Conservation (phyloP, 2,329 filamentous ascomycete species). For the Sarocladium kiliense region DNA sequence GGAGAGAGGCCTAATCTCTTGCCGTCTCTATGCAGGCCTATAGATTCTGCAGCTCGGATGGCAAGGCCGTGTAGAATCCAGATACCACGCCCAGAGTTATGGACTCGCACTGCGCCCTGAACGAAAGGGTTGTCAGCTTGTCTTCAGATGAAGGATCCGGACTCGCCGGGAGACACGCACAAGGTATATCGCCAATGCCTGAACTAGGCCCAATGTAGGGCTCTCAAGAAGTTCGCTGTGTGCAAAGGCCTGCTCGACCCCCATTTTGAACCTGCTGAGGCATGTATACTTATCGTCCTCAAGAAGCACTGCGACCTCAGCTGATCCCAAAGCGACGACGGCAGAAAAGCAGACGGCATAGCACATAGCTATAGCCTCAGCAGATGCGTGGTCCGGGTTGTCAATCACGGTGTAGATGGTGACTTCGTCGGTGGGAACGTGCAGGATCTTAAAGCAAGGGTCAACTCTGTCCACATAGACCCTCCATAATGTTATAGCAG, state of each 20-base stretch:
- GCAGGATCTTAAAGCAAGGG: conserved; percentile 21
- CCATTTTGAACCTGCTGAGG: conserved; percentile 23
- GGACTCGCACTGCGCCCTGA: conserved; percentile 31
- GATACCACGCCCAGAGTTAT: conserved; percentile 30
- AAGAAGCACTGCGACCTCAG: conserved; percentile 25
- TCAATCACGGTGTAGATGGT: conserved; percentile 25
- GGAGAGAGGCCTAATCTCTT: conserved; percentile 30
- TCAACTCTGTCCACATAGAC: conserved; percentile 24
- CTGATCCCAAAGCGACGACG: conserved; percentile 26
- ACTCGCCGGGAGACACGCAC: no score
- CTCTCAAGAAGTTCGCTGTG: conserved; percentile 38
- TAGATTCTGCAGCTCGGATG: conserved; percentile 37
- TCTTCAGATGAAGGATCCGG: no score
- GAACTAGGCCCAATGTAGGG: conserved; percentile 32
- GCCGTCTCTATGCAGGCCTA: conserved; percentile 37
- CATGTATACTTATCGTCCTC: conserved; percentile 29
- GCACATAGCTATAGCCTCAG: conserved; percentile 14
- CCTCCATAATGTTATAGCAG: conserved; percentile 25
- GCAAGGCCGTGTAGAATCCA: conserved; percentile 37
- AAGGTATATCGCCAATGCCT: conserved; percentile 36
- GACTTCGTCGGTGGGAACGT: conserved; percentile 26
- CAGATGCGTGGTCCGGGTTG: conserved; percentile 20
- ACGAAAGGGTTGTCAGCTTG: no score
- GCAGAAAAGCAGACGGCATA: conserved; percentile 36
- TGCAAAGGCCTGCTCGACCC: conserved; percentile 32